Evolutionary conservation across 2,329 filamentous ascomycete species (phyloP), one percentile per base, ranked within the genome.

Genomic region (Sporothrix curviconia): DNA sequence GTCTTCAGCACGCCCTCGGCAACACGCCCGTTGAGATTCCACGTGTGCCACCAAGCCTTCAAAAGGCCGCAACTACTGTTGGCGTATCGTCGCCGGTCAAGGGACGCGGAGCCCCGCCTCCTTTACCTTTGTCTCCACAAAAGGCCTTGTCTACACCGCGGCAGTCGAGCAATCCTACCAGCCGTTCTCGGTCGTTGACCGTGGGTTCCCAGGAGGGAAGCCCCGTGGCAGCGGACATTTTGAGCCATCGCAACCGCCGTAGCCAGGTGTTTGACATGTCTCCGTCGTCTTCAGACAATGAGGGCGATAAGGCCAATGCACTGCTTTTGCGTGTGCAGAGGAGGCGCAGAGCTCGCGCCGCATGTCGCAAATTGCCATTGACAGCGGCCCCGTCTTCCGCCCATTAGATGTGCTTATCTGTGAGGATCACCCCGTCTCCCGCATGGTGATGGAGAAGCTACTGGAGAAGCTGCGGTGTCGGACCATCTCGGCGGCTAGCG

Each of bases 391-490:
- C 3, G 82, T 86, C 36, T 99, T 96, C 73, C 83, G 94, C 30
- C 91, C 94, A 2, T 74, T 99, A 53, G 94, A 99, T 71, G 88
- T 99, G 6, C 78, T 99, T 53, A 95, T 99, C 53, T 97, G 94
- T 69, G 94, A 99, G 73, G 94, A 99, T 66, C 94, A 99, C 69
- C 94, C 94, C 0, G 92, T 99, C 4, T 96, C 94, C 6, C 84
- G 92, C 22, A 85, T 99, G 76, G 92, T 99, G n/a, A 97, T 99
- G 92, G 94, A 99, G 69, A 94, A 95, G 66, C 76, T 99, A 7
- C 80, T 99, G 54, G 94, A 99, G 71, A 99, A 97, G 73, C 77
- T 97, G 36, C 87, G 90, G 36, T 99, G 94, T 67, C 89, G 94
- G 42, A 96, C 92, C 8, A 94, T 99, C 66, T 91, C 90, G 3